Evolutionary conservation across 1,284 basidiomycete genomes (phyloP).

Genomic region (Ustilago crameri): DNA sequence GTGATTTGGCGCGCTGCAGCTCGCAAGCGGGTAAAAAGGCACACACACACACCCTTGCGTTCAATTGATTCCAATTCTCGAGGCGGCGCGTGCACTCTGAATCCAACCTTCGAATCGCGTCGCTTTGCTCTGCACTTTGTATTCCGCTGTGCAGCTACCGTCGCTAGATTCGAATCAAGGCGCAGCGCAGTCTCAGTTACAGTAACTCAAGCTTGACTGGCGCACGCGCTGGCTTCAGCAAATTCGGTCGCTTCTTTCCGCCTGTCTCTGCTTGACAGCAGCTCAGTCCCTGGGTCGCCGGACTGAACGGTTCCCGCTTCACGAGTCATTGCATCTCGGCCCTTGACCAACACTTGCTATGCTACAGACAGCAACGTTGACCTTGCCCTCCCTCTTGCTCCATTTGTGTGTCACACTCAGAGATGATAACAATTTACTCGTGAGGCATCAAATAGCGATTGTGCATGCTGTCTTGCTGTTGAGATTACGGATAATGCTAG

Average conservation of each 20-base stretch:
- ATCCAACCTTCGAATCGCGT: slow-evolving; percentile 14
- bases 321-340: no score
- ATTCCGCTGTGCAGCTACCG: neutral
- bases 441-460: slow-evolving; percentile 1
- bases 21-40: slow-evolving; percentile 11
- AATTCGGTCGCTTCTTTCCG: neutral
- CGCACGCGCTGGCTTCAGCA: slow-evolving; percentile 1
- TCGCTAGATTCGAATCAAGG: no score
- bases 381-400: no score
- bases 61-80: neutral
- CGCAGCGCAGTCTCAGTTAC: no score
- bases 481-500: neutral
- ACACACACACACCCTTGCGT: neutral
- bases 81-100: slow-evolving; percentile 36
- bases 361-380: no score
- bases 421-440: neutral
- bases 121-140: neutral
- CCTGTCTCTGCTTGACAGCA: no score
- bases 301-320: no score
- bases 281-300: no score
- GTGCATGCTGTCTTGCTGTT: slow-evolving; percentile 23
- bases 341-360: no score
- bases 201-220: slow-evolving; percentile 2
- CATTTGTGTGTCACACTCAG: neutral
- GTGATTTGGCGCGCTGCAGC: slow-evolving; percentile 31